Evolutionary conservation across 352 stramenopile species (phyloP).

Genomic region (Blastocystis sp.): DNA sequence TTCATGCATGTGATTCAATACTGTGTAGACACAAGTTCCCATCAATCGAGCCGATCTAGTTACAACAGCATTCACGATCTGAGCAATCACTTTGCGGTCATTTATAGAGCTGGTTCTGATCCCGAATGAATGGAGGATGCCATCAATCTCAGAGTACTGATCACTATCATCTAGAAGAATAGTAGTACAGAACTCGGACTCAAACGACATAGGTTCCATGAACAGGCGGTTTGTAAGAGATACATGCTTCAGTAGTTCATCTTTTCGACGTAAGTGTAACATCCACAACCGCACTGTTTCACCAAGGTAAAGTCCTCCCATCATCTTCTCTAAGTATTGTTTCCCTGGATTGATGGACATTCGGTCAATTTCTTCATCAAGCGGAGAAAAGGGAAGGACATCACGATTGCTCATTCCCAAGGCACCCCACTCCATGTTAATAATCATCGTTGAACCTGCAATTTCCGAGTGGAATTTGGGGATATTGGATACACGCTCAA

Average conservation of each 20-base stretch:
- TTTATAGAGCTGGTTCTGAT: slow-evolving; percentile 33
- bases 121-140: slow-evolving; percentile 29
- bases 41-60: slow-evolving; percentile 64
- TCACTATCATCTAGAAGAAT: slow-evolving; percentile 54
- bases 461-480: slow-evolving; percentile 63
- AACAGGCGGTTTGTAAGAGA: slow-evolving; percentile 1
- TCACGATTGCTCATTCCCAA: slow-evolving; percentile 57
- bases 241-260: slow-evolving; percentile 9
- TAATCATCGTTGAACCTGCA: slow-evolving; percentile 59
- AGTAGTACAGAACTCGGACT: neutral
- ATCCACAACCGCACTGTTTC: slow-evolving; percentile 64
- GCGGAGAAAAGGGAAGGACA: slow-evolving; percentile 57
- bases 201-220: slow-evolving; percentile 16
- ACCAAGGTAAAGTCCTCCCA: slow-evolving; percentile 66
- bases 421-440: slow-evolving; percentile 68
- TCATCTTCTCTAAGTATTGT: slow-evolving; percentile 67
- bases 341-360: slow-evolving; percentile 63
- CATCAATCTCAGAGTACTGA: neutral
- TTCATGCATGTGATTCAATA: slow-evolving; percentile 62
- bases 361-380: slow-evolving; percentile 64
- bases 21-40: slow-evolving; percentile 63
- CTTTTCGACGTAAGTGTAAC: slow-evolving; percentile 24
- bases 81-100: slow-evolving; percentile 63
- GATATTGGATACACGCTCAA: slow-evolving; percentile 65
- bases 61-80: slow-evolving; percentile 64